phyloP scores from a whole-genome alignment of 192 early-diverging fungal genomes.

The Coemansia erecta region DNA sequence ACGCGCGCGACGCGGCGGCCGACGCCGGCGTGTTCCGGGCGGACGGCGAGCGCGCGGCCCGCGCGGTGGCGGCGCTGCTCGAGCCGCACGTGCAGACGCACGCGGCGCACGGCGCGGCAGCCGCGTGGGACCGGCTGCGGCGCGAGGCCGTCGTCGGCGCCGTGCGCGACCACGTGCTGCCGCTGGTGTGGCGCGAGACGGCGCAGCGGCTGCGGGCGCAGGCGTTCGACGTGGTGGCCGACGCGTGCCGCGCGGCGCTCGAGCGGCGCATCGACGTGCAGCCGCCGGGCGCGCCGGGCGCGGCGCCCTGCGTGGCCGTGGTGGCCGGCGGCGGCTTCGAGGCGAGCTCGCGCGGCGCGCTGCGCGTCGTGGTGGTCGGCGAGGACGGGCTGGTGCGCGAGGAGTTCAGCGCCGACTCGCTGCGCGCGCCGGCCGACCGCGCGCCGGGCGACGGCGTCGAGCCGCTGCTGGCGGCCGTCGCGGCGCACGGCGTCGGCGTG shows the following conservation, averaged over 20 bases:
- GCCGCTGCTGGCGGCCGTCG: slow-evolving; percentile 59
- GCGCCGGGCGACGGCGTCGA: slow-evolving; percentile 33
- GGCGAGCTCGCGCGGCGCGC: slow-evolving; percentile 46
- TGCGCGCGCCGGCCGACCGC: slow-evolving; percentile 25
- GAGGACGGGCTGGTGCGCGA: slow-evolving; percentile 71
- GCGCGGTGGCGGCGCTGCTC: slow-evolving; percentile 16
- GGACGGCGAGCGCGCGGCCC: slow-evolving; percentile 27
- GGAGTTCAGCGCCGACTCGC: slow-evolving; percentile 60
- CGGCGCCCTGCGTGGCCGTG: slow-evolving; percentile 35
- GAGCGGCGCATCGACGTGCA: slow-evolving; percentile 55
- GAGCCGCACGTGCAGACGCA: slow-evolving; percentile 15
- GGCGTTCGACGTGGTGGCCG: slow-evolving; percentile 69
- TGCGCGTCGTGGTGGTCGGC: slow-evolving; percentile 67
- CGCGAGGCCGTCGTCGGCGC: slow-evolving; percentile 60
- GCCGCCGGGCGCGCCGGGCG: slow-evolving; percentile 14
- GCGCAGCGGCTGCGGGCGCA: slow-evolving; percentile 70
- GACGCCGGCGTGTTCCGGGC: slow-evolving; percentile 27
- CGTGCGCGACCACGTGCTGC: slow-evolving; percentile 66
- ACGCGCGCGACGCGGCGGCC: slow-evolving; percentile 2
- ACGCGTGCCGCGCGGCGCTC: slow-evolving; percentile 61
- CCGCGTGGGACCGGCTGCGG: slow-evolving; percentile 80
- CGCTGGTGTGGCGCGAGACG: slow-evolving; percentile 69
- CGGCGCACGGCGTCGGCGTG: slow-evolving; percentile 66
- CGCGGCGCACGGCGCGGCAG: slow-evolving; percentile 52
- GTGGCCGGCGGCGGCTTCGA: slow-evolving; percentile 50